Conservation (phyloP, 106 monocot species). For the Dioscorea dumetorum region DNA sequence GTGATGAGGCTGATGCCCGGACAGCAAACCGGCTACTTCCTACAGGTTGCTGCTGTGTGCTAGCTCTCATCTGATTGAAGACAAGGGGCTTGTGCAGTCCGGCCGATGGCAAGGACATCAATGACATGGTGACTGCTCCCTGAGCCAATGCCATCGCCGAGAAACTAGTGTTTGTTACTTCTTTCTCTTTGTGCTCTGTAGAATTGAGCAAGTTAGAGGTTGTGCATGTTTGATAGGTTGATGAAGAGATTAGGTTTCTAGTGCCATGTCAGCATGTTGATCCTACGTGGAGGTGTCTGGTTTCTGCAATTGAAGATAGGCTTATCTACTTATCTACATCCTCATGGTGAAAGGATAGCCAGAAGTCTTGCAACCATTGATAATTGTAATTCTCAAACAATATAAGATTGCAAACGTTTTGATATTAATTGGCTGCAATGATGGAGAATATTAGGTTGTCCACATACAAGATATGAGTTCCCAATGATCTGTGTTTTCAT, state of each 20-base stretch:
- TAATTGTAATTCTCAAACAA: too few relatives aligned
- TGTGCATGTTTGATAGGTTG: too few relatives aligned
- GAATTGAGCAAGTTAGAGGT: neutral
- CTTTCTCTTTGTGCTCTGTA: too few relatives aligned
- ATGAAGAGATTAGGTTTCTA: neutral
- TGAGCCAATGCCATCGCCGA: constrained; percentile 22
- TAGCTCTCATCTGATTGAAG: neutral
- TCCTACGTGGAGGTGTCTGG: constrained; percentile 8
- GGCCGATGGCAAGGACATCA: neutral
- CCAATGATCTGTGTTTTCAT: too few relatives aligned
- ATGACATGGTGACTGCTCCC: constrained; percentile 14
- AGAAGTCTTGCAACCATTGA: too few relatives aligned
- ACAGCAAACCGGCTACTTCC: constrained; percentile 1
- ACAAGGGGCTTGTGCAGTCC: neutral
- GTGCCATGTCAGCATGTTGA: constrained; percentile 9
- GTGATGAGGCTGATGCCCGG: constrained; percentile 10
- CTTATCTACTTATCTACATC: constrained; percentile 11
- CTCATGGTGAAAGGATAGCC: neutral
- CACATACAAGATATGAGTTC: too few relatives aligned
- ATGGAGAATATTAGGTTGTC: too few relatives aligned
- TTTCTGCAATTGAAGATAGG: constrained; percentile 6
- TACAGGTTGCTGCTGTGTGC: neutral
- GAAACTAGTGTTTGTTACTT: neutral
- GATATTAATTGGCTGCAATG: too few relatives aligned
- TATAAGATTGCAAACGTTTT: too few relatives aligned